Percentiles rank a stretch among this genome's conserved stretches.
These are phyloP conservation scores for Saccharomyces mikatae DNA, from an alignment of 805 yeast genomes.

Conservation along the genomic window DNA sequence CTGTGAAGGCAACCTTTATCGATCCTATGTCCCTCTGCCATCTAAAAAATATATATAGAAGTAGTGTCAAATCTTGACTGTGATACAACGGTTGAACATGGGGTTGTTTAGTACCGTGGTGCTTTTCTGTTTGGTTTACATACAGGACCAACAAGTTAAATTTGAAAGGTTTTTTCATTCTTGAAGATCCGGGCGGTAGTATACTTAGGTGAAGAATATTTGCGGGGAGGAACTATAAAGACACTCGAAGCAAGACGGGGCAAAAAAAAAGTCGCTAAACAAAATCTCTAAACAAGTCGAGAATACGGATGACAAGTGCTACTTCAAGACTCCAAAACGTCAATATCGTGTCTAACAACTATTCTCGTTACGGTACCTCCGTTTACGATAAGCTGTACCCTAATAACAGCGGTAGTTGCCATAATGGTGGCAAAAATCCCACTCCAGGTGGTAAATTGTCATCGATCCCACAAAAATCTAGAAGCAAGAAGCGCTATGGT, in stretches of 20 bases:
- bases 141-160: background rate
- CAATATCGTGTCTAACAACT: slow-evolving; percentile 31
- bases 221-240: background rate
- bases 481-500: slow-evolving; percentile 7
- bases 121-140: background rate
- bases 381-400: slow-evolving; percentile 23
- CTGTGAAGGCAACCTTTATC: background rate
- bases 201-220: background rate
- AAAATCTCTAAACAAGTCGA: slow-evolving; percentile 7
- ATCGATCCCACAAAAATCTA: slow-evolving; percentile 12
- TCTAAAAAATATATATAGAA: background rate
- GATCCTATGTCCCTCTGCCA: background rate
- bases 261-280: background rate
- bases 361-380: slow-evolving; percentile 34
- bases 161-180: background rate
- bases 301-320: background rate
- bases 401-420: slow-evolving; percentile 1
- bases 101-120: background rate
- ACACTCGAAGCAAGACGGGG: background rate
- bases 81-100: background rate
- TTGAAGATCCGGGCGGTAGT: background rate
- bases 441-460: slow-evolving; percentile 8
- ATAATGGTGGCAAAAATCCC: slow-evolving; percentile 1
- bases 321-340: slow-evolving; percentile 11
- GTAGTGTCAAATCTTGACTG: background rate